These are phyloP conservation scores for Trichoderma aggressivum DNA, from an alignment of 2,329 filamentous ascomycete genomes.

Conservation along the genomic window DNA sequence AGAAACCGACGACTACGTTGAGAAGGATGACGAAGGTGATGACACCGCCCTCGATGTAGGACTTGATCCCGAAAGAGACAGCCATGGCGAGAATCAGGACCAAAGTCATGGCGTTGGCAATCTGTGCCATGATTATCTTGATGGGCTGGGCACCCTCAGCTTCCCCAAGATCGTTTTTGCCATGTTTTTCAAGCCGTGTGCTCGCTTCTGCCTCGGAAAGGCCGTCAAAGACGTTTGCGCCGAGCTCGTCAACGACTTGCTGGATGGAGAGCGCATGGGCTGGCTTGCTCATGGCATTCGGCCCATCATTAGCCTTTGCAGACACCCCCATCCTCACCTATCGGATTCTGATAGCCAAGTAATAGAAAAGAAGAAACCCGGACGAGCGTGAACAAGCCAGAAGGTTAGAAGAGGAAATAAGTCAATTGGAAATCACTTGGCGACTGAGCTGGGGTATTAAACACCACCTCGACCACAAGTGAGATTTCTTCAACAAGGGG, in stretches of 20 bases:
- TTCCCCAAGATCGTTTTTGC: conserved; percentile 31
- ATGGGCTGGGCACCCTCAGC: conserved; percentile 55
- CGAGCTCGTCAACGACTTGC: background rate
- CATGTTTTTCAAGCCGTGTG: background rate
- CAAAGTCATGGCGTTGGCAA: conserved; percentile 68
- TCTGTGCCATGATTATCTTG: conserved; percentile 63
- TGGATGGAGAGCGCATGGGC: background rate
- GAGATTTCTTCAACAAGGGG: background rate
- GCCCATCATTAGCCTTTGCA: background rate
- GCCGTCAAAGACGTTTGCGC: background rate
- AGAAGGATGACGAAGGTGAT: conserved; percentile 51
- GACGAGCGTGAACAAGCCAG: background rate
- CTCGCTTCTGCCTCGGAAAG: background rate
- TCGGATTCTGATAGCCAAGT: too few species aligned
- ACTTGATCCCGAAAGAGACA: background rate
- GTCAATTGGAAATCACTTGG: background rate
- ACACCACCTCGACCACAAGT: background rate
- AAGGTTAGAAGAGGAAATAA: background rate
- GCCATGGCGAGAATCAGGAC: conserved; percentile 48
- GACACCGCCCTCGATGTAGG: background rate
- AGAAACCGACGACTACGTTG: conserved; percentile 53
- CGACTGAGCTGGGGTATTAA: background rate
- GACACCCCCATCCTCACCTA: background rate
- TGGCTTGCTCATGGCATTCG: background rate
- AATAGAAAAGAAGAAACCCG: too few species aligned